These are phyloP conservation scores for Globisporangium spinosum DNA, from an alignment of 352 stramenopile species.

Conservation along the genomic window DNA sequence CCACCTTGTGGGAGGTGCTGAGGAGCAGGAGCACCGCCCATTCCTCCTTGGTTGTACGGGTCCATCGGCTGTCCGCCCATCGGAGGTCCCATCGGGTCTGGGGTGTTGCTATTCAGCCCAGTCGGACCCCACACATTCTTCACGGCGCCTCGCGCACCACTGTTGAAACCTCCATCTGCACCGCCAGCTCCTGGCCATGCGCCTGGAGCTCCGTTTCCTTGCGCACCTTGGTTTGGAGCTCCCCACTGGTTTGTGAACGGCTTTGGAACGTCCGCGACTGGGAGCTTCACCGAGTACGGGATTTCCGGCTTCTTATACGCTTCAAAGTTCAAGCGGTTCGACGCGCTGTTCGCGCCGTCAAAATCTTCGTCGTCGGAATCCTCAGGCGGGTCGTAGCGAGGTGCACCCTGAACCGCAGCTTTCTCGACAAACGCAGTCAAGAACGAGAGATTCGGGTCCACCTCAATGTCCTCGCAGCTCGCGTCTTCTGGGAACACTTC, in stretches of 20 bases:
- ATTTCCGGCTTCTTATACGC: constrained; percentile 90
- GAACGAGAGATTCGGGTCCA: constrained; percentile 96
- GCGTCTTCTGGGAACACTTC: constrained; percentile 97
- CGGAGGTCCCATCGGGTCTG: constrained; percentile 9
- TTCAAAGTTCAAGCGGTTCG: constrained; percentile 83
- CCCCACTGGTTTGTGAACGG: constrained; percentile 68
- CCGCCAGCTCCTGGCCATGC: constrained; percentile 32
- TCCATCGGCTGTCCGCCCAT: constrained; percentile 14
- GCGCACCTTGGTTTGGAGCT: constrained; percentile 18
- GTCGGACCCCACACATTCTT: constrained; percentile 88
- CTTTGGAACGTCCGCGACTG: constrained; percentile 46
- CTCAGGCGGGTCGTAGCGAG: constrained; percentile 93
- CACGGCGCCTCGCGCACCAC: constrained; percentile 28
- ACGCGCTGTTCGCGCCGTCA: constrained; percentile 49
- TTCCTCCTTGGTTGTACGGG: constrained; percentile 34
- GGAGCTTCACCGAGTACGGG: constrained; percentile 76
- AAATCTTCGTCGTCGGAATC: constrained; percentile 96
- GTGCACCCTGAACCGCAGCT: constrained; percentile 89
- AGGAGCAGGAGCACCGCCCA: constrained; percentile 8
- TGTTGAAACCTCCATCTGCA: constrained; percentile 39
- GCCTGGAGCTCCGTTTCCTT: constrained; percentile 20
- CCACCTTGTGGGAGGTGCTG: constrained; percentile 18
- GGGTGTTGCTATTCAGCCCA: constrained; percentile 46
- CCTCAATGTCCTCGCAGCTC: constrained; percentile 92
- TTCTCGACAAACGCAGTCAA: constrained; percentile 94